Conservation (phyloP, 169 alveolate genomes). For the Plasmodium gaboni region DNA sequence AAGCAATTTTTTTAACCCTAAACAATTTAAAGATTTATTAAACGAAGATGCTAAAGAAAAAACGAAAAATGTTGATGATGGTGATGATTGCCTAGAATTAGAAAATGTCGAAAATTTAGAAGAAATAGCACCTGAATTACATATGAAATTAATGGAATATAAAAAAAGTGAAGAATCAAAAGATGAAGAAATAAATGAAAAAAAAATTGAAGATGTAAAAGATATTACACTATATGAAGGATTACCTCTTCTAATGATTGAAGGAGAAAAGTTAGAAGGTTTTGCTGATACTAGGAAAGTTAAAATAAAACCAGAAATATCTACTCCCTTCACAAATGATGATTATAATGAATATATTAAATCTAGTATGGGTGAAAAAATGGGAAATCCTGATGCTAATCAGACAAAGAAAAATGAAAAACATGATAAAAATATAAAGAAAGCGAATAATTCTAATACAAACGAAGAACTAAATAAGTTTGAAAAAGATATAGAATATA, state of each 20-base stretch:
- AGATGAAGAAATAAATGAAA: not conserved
- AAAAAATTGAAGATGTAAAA: slow-evolving; percentile 14
- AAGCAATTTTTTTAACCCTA: slow-evolving; percentile 57
- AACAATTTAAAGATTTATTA: slow-evolving; percentile 59
- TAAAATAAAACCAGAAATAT: slow-evolving; percentile 46
- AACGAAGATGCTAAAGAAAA: slow-evolving; percentile 34
- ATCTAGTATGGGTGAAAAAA: not conserved
- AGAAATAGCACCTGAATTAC: slow-evolving; percentile 48
- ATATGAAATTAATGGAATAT: slow-evolving; percentile 24
- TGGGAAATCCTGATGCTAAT: not conserved
- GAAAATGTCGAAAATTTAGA: slow-evolving; percentile 56
- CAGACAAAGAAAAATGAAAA: not conserved
- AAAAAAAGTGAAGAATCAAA: slow-evolving; percentile 15
- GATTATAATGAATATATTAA: slow-evolving; percentile 51
- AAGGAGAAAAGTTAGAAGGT: slow-evolving; percentile 70
- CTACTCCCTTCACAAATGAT: slow-evolving; percentile 38
- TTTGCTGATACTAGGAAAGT: slow-evolving; percentile 60
- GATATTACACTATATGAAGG: slow-evolving; percentile 56
- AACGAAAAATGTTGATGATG: not conserved
- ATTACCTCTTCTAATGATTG: slow-evolving; percentile 73
- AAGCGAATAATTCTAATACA: not conserved
- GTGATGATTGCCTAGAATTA: slow-evolving; percentile 24
- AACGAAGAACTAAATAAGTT: not conserved
- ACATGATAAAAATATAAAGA: not conserved
- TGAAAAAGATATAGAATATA: slow-evolving; percentile 12